These are phyloP conservation scores for Podospora anserina DNA, from an alignment of 495 filamentous ascomycete species.

Conservation along the genomic window DNA sequence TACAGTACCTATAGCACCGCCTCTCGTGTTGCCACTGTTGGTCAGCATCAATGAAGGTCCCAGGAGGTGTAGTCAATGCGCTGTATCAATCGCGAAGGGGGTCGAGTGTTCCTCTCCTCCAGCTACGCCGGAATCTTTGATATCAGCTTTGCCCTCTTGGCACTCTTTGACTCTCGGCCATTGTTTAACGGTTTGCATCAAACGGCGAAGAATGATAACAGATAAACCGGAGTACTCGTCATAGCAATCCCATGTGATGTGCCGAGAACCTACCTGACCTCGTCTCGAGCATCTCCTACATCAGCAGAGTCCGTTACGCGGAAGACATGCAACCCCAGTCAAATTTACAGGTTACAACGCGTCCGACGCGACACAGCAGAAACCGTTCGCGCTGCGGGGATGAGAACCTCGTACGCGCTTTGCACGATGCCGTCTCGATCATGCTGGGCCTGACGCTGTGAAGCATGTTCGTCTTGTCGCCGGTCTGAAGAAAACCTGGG, in stretches of 20 bases:
- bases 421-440: not conserved
- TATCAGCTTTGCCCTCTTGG: not conserved
- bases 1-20: not conserved
- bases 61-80: not conserved
- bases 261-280: not conserved
- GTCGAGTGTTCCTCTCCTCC: not conserved
- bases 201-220: not conserved
- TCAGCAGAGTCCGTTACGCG: not conserved
- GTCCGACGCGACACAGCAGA: slow-evolving; percentile 2
- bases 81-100: not conserved
- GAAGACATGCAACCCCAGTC: slow-evolving; percentile 4
- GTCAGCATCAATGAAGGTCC: not conserved
- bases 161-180: not conserved
- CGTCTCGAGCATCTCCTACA: not conserved
- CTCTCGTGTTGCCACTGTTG: not conserved
- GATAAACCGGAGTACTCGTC: not conserved
- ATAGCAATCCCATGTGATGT: not conserved
- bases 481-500: not conserved
- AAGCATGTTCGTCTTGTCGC: not conserved
- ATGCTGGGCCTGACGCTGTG: not conserved
- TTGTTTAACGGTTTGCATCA: not conserved
- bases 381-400: slow-evolving; percentile 2
- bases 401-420: not conserved
- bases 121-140: not conserved
- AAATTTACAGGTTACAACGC: not conserved